These are phyloP conservation scores for Cercospora sp. DNA, from an alignment of 2,329 filamentous ascomycete genomes.

Conservation along the genomic window DNA sequence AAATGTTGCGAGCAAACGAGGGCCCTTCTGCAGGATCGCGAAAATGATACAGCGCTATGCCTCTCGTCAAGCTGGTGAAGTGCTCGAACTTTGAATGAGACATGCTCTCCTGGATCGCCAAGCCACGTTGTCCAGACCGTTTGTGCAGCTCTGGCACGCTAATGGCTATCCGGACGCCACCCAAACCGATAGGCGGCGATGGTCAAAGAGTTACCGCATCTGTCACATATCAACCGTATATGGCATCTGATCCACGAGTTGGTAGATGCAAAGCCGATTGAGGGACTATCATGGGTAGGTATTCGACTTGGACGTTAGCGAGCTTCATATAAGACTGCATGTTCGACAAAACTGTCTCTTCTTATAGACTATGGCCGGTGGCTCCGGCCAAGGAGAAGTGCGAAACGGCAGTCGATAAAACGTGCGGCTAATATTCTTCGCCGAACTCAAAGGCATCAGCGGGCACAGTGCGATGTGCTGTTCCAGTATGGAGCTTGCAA, in stretches of 20 bases:
- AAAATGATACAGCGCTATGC: not conserved
- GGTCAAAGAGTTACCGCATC: not conserved
- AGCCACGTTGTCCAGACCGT: slow-evolving; percentile 2
- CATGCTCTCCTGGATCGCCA: slow-evolving; percentile 4
- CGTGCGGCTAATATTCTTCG: not conserved
- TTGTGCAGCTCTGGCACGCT: not conserved
- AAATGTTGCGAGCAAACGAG: not conserved
- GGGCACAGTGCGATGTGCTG: not conserved
- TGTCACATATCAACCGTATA: not conserved
- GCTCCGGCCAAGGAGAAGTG: not conserved
- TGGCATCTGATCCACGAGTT: not conserved
- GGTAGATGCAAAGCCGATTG: not conserved
- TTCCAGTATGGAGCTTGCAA: not conserved
- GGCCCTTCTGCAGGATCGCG: not conserved
- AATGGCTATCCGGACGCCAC: not conserved
- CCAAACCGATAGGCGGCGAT: not conserved
- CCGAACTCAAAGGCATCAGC: not conserved
- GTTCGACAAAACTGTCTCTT: not conserved
- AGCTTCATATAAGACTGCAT: not conserved
- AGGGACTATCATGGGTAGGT: not conserved
- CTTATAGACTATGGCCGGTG: not conserved
- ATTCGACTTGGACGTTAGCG: not conserved
- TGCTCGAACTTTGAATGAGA: not conserved
- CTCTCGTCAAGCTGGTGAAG: not conserved
- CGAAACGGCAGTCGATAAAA: not conserved